These are phyloP conservation scores for Candida xiaguanensis DNA, from an alignment of 805 yeast species.

Conservation along the genomic window DNA sequence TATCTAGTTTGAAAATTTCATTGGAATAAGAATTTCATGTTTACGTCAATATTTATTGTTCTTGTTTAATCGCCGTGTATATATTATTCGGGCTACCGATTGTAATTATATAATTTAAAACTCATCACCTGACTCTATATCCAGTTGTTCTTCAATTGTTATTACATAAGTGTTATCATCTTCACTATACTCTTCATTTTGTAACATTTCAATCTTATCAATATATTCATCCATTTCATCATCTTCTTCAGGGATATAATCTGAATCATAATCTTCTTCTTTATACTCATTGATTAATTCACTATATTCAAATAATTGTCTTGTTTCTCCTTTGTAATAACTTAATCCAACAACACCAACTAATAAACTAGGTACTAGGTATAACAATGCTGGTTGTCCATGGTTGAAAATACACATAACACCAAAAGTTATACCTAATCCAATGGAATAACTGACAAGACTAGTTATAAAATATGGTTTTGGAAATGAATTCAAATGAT, in stretches of 20 bases:
- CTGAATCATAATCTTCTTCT: constrained; percentile 9
- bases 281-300: constrained; percentile 23
- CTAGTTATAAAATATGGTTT: constrained; percentile 46
- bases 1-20: too few species aligned
- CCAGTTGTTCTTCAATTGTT: constrained; percentile 4
- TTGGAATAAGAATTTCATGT: too few species aligned
- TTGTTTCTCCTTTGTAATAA: constrained; percentile 38
- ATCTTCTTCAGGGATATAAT: constrained; percentile 10
- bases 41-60: too few species aligned
- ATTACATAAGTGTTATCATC: constrained; percentile 17
- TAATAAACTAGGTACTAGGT: constrained; percentile 50
- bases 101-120: too few species aligned
- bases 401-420: constrained; percentile 34
- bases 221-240: constrained; percentile 13
- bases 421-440: constrained; percentile 39
- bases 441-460: constrained; percentile 46
- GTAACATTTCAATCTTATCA: constrained; percentile 14
- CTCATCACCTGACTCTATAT: neutral
- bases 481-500: constrained; percentile 33
- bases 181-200: constrained; percentile 14
- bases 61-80: neutral
- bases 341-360: constrained; percentile 33
- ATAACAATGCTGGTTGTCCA: constrained; percentile 69
- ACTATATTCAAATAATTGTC: constrained; percentile 34
- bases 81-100: neutral